Percentiles rank a stretch among this genome's conserved stretches.
Evolutionary conservation across 2,329 filamentous ascomycete genomes (phyloP).

Genomic region (Diaporthe australafricana): DNA sequence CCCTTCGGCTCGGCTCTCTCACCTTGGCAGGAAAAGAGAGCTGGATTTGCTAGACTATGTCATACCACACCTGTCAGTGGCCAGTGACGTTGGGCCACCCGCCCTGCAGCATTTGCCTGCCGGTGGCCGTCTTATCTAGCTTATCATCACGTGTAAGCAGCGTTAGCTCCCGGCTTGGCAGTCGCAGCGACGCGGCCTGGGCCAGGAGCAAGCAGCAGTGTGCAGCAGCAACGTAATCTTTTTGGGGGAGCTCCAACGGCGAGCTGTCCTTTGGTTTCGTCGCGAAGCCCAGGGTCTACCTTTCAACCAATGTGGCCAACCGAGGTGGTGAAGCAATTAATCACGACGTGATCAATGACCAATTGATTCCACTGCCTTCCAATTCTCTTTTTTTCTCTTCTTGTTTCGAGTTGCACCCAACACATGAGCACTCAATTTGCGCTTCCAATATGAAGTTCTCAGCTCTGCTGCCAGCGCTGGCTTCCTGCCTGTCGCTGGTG

Average conservation of each 20-base stretch:
- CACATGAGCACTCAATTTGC: slow-evolving; percentile 43
- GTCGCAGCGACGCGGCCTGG: slow-evolving; percentile 12
- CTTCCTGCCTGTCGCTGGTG: slow-evolving; percentile 66
- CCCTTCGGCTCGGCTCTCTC: slow-evolving; percentile 23
- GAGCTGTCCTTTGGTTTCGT: slow-evolving; percentile 32
- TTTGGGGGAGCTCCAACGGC: slow-evolving; percentile 32
- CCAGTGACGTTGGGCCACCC: background rate
- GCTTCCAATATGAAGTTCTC: slow-evolving; percentile 57
- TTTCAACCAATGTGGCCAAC: slow-evolving; percentile 1
- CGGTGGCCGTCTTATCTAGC: background rate
- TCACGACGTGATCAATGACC: slow-evolving; percentile 39
- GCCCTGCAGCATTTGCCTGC: background rate
- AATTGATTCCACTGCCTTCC: slow-evolving; percentile 35
- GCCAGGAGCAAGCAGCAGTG: slow-evolving; percentile 3
- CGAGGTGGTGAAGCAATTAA: slow-evolving; percentile 22
- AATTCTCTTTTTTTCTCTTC: slow-evolving; percentile 24
- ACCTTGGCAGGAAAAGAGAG: background rate
- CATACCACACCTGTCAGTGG: background rate
- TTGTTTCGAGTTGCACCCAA: slow-evolving; percentile 38
- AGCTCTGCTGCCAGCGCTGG: slow-evolving; percentile 67
- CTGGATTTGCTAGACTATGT: background rate
- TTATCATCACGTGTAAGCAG: slow-evolving; percentile 1
- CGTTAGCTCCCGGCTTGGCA: slow-evolving; percentile 38
- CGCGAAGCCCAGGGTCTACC: slow-evolving; percentile 19
- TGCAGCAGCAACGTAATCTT: slow-evolving; percentile 30